Conservation (phyloP, 176 grass and related monocot genomes). For the Luzula sylvatica region DNA sequence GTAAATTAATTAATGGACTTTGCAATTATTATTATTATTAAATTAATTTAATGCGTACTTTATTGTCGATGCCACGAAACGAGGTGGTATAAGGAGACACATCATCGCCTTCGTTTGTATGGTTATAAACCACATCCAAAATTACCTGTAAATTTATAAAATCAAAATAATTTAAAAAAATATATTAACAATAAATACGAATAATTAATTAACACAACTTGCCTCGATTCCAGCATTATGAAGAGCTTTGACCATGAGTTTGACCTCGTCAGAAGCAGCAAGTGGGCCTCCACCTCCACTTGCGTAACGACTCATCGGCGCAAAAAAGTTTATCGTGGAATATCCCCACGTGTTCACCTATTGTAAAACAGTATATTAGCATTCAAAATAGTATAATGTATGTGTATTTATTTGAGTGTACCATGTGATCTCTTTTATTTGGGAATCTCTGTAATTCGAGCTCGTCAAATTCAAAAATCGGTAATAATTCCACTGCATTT, state of each 20-base stretch:
- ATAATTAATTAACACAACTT: constrained; percentile 1
- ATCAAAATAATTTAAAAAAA: background rate
- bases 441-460: constrained; percentile 73
- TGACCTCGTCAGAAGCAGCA: constrained; percentile 76
- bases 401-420: no score
- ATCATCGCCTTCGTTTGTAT: constrained; percentile 96
- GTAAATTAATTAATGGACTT: constrained; percentile 3
- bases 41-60: constrained; percentile 26
- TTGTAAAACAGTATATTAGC: constrained; percentile 20
- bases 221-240: constrained; percentile 98
- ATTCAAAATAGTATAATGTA: background rate
- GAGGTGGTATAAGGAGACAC: constrained; percentile 68
- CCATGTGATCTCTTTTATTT: constrained; percentile 96
- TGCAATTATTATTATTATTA: constrained; percentile 14
- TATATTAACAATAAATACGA: constrained; percentile 1
- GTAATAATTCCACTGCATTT: constrained; percentile 92
- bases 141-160: constrained; percentile 61
- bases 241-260: constrained; percentile 91
- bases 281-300: constrained; percentile 85
- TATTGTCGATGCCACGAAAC: constrained; percentile 96
- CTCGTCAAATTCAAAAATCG: constrained; percentile 97
- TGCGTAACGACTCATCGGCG: constrained; percentile 98
- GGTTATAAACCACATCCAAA: constrained; percentile 97
- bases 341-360: constrained; percentile 99
- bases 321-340: constrained; percentile 98